Percentiles rank a stretch among this genome's conserved stretches.
Evolutionary conservation across 768 basidiomycete genomes (phyloP).

Genomic region (Serendipita sp.): DNA sequence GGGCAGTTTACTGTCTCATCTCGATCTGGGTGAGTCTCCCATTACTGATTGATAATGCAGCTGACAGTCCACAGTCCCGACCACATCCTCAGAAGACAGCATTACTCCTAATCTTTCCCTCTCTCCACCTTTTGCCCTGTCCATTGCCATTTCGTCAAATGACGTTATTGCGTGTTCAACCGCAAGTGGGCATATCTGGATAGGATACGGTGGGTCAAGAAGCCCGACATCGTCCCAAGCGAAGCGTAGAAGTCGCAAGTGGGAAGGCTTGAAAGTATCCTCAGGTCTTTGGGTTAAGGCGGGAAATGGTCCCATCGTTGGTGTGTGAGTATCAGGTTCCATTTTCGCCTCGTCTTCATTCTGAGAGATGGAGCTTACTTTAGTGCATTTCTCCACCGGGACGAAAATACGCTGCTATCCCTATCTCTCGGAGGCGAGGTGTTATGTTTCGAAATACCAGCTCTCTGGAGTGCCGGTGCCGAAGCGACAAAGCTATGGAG

Average conservation of each 20-base stretch:
- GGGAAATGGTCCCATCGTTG: slow-evolving; percentile 3
- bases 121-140: neutral
- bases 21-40: neutral
- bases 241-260: slow-evolving; percentile 1
- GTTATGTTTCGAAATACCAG: neutral
- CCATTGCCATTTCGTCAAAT: neutral
- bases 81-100: neutral
- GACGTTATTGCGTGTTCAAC: neutral
- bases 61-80: neutral
- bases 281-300: neutral
- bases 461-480: neutral
- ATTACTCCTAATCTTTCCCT: neutral
- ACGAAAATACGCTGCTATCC: neutral
- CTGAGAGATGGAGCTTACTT: neutral
- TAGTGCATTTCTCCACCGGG: neutral
- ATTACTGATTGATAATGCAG: neutral
- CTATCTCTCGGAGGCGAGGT: neutral
- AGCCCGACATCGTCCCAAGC: neutral
- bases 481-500: neutral
- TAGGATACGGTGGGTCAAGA: slow-evolving; percentile 1
- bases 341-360: neutral
- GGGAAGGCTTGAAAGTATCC: neutral
- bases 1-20: neutral
- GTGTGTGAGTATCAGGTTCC: neutral
- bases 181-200: neutral